Evolutionary conservation across 1,284 basidiomycete genomes (phyloP), one percentile per base, ranked within the genome.

Genomic region (Pholiota adiposa): DNA sequence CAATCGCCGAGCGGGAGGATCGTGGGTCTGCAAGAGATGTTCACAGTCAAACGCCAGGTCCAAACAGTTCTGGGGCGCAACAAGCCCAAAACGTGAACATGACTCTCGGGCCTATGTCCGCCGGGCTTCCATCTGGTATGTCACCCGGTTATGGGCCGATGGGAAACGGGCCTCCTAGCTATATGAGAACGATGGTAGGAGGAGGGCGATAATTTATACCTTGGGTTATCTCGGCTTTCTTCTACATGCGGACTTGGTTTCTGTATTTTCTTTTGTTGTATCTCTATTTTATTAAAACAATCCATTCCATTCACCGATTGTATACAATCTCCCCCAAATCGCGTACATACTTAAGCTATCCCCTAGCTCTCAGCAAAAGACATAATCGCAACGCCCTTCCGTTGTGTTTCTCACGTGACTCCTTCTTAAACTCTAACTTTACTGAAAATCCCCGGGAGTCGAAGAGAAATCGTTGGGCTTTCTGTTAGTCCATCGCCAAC

Each of bases 1-100:
- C 90, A 14, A 85, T 90, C 52, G 90, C 90, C 31, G 90, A 92
- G 73, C 80, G 90, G 29, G 90, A 92, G 62, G 90, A 92, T 65
- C 81, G 90, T 43, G 79, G 78, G 14, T 74, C 78, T 9, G 68
- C 76, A 44, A 77, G 87, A 56, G 87, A 89, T 50, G 65, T 71
- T 16, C 86, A 86, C 66, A 85, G 81, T 61, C 82, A 83, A 68
- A 84, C 84, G 11, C 82, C 84, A 6, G 83, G 80, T 1, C 71
- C 76, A n/a, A 65, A 69, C 61, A 66, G 64, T 12, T 70, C 70
- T 18, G 71, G 65, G 25, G 71, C 73, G 27, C 71, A 73, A 36
- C 80, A 79, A 65, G 73, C 71, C 36, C 75, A 77, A 56, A 73
- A 71, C 65, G 76, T 84, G 51, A 72, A 77, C 50, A 79, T 84